Conservation (phyloP, 345 rosid species). For the Aegle marmelos region DNA sequence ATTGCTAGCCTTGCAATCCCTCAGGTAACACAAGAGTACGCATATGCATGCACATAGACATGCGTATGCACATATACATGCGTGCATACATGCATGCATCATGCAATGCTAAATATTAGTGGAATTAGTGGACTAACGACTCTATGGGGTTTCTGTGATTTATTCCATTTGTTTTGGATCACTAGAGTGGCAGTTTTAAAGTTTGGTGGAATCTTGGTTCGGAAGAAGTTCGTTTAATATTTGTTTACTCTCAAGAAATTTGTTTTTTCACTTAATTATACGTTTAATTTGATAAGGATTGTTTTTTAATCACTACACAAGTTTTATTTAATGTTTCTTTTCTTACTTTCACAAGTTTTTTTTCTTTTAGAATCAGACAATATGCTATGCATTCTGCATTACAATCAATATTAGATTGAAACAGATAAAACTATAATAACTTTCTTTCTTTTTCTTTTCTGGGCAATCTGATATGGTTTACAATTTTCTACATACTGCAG, state of each 20-base stretch:
- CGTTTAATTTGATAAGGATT: conserved; percentile 1
- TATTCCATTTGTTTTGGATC: conserved; percentile 24
- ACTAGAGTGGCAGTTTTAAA: conserved; percentile 15
- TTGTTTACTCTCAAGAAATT: neutral
- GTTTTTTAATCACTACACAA: conserved; percentile 1
- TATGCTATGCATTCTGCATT: neutral
- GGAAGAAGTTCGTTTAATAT: conserved; percentile 10
- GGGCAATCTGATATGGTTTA: conserved; percentile 6
- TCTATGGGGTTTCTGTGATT: conserved; percentile 9
- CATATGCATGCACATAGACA: neutral
- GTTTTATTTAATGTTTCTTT: neutral
- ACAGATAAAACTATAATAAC: neutral
- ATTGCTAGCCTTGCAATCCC: conserved; percentile 99
- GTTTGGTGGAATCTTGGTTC: neutral
- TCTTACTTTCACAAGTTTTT: neutral
- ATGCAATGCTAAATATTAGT: neutral
- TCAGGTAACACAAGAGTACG: conserved; percentile 49
- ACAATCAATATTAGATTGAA: neutral
- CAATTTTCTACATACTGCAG: conserved; percentile 40
- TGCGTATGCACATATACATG: neutral
- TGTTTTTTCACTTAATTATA: neutral
- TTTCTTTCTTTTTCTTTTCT: neutral
- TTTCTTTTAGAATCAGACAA: neutral
- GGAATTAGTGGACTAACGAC: conserved; percentile 14
- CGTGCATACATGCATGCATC: neutral